A percentile compares a stretch with the other conserved stretches of the same genome.
These are phyloP conservation scores for Mycena latifolia DNA, from an alignment of 768 basidiomycete species.

Conservation along the genomic window DNA sequence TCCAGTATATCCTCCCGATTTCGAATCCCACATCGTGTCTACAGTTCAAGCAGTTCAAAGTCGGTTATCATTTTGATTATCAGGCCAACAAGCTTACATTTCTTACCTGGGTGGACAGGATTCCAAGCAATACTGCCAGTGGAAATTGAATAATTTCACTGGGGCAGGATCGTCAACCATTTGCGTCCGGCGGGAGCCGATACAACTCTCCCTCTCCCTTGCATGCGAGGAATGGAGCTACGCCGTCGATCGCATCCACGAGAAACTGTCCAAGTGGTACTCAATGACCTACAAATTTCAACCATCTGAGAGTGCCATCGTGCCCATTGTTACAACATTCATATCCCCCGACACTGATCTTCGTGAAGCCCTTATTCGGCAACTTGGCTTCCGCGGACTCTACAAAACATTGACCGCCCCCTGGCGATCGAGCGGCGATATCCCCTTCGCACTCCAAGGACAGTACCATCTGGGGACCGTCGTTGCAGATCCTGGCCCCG, in stretches of 20 bases:
- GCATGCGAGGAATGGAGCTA: not conserved
- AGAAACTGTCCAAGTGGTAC: not conserved
- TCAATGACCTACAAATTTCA: not conserved
- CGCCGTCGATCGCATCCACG: not conserved
- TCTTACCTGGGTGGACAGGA: too few species aligned
- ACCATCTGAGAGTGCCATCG: not conserved
- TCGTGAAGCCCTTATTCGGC: not conserved
- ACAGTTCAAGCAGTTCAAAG: slow-evolving; percentile 17
- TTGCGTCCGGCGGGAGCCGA: slow-evolving; percentile 2
- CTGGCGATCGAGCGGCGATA: not conserved
- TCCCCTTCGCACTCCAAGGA: not conserved
- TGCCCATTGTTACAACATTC: not conserved
- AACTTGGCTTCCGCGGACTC: not conserved
- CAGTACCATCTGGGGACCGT: not conserved
- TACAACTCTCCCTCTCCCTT: not conserved
- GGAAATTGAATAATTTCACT: not conserved
- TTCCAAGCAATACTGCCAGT: not conserved
- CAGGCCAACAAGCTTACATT: not conserved
- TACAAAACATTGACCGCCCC: not conserved
- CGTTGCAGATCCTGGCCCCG: not conserved
- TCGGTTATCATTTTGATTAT: not conserved
- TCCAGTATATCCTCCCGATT: not conserved
- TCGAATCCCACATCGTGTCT: not conserved
- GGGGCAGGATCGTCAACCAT: slow-evolving; percentile 8
- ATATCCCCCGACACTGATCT: not conserved